A percentile compares a stretch with the other conserved stretches of the same genome.
Evolutionary conservation across 2,329 filamentous ascomycete genomes (phyloP).

Genomic region (Trichoderma oligosporum): DNA sequence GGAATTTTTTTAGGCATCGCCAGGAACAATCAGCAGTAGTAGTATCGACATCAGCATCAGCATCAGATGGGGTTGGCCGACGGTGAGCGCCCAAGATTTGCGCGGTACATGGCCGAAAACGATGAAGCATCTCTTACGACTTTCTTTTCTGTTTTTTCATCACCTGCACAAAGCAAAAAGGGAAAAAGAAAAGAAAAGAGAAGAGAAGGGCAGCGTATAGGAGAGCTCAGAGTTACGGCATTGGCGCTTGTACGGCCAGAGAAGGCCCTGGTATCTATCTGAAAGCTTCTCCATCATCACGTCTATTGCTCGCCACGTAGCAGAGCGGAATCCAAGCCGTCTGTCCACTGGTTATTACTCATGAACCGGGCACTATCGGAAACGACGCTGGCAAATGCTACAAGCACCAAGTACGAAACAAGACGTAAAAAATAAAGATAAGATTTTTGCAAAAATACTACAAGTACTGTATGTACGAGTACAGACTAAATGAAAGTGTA

Average conservation of each 20-base stretch:
- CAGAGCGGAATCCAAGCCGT: slow-evolving; percentile 16
- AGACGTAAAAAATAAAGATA: not conserved
- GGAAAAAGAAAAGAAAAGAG: no score
- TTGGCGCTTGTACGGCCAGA: not conserved
- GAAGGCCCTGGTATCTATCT: not conserved
- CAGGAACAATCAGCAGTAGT: not conserved
- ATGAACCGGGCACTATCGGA: slow-evolving; percentile 9
- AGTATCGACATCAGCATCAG: no score
- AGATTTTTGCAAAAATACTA: no score
- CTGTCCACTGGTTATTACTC: slow-evolving; percentile 3
- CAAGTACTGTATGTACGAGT: not conserved
- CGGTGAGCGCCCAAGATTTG: slow-evolving; percentile 13
- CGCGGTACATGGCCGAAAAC: slow-evolving; percentile 12
- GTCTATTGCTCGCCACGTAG: slow-evolving; percentile 16
- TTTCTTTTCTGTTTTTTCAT: not conserved
- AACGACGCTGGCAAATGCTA: slow-evolving; percentile 1
- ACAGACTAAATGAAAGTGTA: not conserved
- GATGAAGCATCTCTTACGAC: not conserved
- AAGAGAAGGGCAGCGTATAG: not conserved
- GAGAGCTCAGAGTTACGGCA: not conserved
- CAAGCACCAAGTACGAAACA: not conserved
- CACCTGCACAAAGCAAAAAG: slow-evolving; percentile 2
- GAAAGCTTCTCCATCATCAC: slow-evolving; percentile 11
- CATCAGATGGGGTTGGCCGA: slow-evolving; percentile 14
- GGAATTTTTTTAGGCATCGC: not conserved